These are phyloP conservation scores for Lithohypha guttulata DNA, from an alignment of 2,329 filamentous ascomycete species.

Conservation along the genomic window DNA sequence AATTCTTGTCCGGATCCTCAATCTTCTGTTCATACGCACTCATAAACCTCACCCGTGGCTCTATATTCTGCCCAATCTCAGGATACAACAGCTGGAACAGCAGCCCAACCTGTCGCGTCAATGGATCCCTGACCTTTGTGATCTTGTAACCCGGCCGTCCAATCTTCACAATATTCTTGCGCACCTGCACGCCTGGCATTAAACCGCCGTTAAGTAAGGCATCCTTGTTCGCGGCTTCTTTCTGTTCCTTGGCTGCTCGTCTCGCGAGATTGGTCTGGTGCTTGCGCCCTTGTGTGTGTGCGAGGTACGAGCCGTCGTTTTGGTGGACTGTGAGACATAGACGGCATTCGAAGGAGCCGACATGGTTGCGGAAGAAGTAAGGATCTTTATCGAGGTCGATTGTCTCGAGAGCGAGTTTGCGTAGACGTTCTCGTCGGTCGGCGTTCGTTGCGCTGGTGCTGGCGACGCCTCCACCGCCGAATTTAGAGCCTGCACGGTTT, in stretches of 20 bases:
- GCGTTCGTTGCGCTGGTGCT: constrained; percentile 89
- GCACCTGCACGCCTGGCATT: constrained; percentile 60
- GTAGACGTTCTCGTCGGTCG: constrained; percentile 90
- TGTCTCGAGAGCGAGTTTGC: constrained; percentile 94
- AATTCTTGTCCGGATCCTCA: constrained; percentile 87
- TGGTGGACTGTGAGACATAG: constrained; percentile 96
- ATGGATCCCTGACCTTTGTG: constrained; percentile 83
- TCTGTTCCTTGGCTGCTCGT: constrained; percentile 88
- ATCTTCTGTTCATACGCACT: constrained; percentile 93
- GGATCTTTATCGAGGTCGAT: constrained; percentile 99
- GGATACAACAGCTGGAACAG: constrained; percentile 96
- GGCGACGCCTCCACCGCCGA: constrained; percentile 92
- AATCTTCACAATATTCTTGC: constrained; percentile 84
- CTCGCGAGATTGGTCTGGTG: constrained; percentile 97
- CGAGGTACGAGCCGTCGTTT: constrained; percentile 97
- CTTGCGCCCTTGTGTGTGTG: constrained; percentile 96
- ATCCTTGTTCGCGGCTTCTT: constrained; percentile 63
- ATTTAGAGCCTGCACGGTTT: constrained; percentile 94
- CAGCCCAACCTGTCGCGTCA: constrained; percentile 77
- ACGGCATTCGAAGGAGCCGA: constrained; percentile 94
- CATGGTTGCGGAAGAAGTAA: constrained; percentile 99
- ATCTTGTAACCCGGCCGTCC: constrained; percentile 95
- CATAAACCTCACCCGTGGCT: constrained; percentile 89
- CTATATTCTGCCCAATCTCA: constrained; percentile 65
- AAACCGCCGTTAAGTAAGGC: constrained; percentile 59